A percentile compares a stretch with the other conserved stretches of the same genome.
Evolutionary conservation across 2,329 filamentous ascomycete genomes (phyloP).

Genomic region (Cladosporium sp.): DNA sequence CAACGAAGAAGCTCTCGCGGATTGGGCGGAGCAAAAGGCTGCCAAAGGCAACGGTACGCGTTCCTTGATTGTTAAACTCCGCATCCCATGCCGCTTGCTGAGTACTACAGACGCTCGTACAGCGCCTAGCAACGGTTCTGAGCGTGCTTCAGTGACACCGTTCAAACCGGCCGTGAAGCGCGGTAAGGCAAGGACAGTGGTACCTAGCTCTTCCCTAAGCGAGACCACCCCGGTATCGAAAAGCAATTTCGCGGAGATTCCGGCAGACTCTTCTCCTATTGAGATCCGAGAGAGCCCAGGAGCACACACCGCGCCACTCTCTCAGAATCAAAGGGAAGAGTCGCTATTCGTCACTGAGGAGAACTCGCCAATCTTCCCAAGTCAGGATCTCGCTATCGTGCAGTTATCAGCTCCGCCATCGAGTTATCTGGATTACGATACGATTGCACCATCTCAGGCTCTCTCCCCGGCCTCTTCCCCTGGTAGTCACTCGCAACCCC

Average conservation of each 20-base stretch:
- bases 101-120: too few relatives aligned
- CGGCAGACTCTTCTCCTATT: background rate
- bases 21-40: slow-evolving; percentile 31
- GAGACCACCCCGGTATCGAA: background rate
- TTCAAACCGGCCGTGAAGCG: background rate
- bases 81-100: too few relatives aligned
- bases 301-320: slow-evolving; percentile 9
- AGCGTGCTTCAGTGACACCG: background rate
- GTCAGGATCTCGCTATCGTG: slow-evolving; percentile 12
- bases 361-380: background rate
- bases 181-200: background rate
- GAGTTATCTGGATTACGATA: slow-evolving; percentile 17
- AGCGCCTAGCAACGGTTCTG: background rate
- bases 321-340: slow-evolving; percentile 10
- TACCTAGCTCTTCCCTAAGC: background rate
- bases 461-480: background rate
- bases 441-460: background rate
- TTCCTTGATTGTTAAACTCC: too few relatives aligned
- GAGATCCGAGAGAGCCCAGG: slow-evolving; percentile 24
- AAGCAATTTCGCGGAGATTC: background rate
- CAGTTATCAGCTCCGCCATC: slow-evolving; percentile 22
- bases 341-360: slow-evolving; percentile 15
- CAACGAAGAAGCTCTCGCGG: slow-evolving; percentile 30
- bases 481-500: background rate
- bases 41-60: background rate